These are phyloP conservation scores for Prunella vulgaris DNA, from an alignment of 257 asterid genomes.

Conservation along the genomic window DNA sequence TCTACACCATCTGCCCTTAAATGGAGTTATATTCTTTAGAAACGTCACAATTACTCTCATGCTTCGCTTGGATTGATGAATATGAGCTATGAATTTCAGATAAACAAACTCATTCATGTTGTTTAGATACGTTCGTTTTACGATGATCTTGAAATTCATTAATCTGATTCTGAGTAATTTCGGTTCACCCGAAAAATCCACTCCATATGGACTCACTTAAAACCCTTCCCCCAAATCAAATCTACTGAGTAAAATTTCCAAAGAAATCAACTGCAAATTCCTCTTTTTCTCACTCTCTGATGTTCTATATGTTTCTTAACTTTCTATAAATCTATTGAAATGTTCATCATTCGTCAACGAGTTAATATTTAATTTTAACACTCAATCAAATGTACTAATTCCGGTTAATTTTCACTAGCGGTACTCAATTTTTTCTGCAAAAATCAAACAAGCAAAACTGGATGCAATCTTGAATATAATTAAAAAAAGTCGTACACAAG, in stretches of 20 bases:
- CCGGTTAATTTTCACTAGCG: not conserved
- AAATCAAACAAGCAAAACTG: not conserved
- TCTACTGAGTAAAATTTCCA: not conserved
- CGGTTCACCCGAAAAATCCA: not conserved
- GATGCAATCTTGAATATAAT: constrained; percentile 1
- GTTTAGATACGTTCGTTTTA: not conserved
- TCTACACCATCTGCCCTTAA: not conserved
- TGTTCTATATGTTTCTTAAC: not conserved
- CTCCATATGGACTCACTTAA: not conserved
- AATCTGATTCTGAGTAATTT: not conserved
- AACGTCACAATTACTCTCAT: not conserved
- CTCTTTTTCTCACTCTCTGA: not conserved
- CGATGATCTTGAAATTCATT: not conserved
- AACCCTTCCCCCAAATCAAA: not conserved
- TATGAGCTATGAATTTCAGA: not conserved
- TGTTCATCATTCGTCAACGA: not conserved
- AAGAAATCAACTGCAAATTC: not conserved
- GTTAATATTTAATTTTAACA: not conserved
- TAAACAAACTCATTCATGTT: not conserved
- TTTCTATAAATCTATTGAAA: not conserved
- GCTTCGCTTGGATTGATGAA: not conserved
- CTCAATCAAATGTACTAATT: not conserved
- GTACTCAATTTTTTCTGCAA: not conserved
- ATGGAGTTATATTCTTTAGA: not conserved
- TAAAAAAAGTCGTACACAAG: not conserved